Evolutionary conservation across 2,329 filamentous ascomycete genomes (phyloP).

Genomic region (Chaetomiaceae sp.): DNA sequence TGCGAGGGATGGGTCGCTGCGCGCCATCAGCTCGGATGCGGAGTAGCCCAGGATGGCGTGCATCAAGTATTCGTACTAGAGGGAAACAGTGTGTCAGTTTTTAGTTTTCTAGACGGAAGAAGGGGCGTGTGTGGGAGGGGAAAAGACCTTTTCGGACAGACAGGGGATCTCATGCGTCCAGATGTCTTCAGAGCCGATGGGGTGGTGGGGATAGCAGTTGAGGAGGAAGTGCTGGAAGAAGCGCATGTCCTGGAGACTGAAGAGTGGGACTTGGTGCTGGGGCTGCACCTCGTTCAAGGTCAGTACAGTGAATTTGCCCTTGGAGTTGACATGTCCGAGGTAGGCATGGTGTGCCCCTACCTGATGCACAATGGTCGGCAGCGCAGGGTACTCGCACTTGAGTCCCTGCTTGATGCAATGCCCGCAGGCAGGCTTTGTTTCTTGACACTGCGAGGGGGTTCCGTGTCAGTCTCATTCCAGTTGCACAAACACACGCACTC

Average conservation of each 20-base stretch:
- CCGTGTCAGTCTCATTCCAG: neutral
- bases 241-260: slow-evolving; percentile 60
- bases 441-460: slow-evolving; percentile 51
- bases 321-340: too few relatives aligned
- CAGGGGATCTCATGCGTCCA: slow-evolving; percentile 65
- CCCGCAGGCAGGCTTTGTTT: slow-evolving; percentile 57
- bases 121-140: neutral
- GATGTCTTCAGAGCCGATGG: slow-evolving; percentile 58
- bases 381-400: slow-evolving; percentile 57
- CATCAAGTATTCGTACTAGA: slow-evolving; percentile 61
- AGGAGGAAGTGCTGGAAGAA: slow-evolving; percentile 64
- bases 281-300: too few relatives aligned
- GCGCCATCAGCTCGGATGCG: slow-evolving; percentile 57
- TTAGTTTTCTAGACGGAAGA: neutral
- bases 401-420: slow-evolving; percentile 60
- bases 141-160: slow-evolving; percentile 56
- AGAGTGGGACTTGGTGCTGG: slow-evolving; percentile 53
- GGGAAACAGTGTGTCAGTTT: neutral
- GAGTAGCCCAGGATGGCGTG: slow-evolving; percentile 65
- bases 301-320: too few relatives aligned
- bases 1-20: slow-evolving; percentile 44
- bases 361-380: slow-evolving; percentile 48
- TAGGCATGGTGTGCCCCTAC: too few relatives aligned
- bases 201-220: slow-evolving; percentile 58
- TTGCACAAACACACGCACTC: too few relatives aligned